Conservation (phyloP, 176 grass and related monocot genomes). For the Aegilops speltoides region DNA sequence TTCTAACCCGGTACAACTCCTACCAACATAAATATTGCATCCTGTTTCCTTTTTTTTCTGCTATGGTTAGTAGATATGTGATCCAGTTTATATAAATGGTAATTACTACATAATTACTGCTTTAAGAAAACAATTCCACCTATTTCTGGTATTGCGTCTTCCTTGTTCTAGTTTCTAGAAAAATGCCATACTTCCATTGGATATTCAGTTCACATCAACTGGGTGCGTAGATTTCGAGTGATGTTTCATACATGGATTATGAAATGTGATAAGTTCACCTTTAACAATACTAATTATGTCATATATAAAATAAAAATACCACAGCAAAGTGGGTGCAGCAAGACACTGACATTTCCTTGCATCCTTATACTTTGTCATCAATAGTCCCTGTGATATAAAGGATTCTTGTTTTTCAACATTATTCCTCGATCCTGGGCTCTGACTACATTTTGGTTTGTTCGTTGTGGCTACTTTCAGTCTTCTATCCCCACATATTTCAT, state of each 20-base stretch:
- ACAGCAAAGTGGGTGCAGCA: not conserved
- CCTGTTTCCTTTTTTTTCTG: not conserved
- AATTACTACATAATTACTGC: not conserved
- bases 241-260: not conserved
- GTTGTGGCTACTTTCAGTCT: constrained; percentile 50
- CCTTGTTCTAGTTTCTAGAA: not conserved
- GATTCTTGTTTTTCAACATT: not conserved
- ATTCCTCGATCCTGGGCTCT: not conserved
- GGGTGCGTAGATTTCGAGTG: not conserved
- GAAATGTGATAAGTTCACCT: not conserved
- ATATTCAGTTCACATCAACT: not conserved
- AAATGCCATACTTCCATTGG: not conserved
- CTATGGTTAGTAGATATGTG: not conserved
- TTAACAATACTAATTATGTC: not conserved
- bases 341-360: not conserved
- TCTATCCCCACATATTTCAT: constrained; percentile 77
- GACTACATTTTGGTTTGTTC: not conserved
- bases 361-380: not conserved
- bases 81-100: not conserved
- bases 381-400: not conserved
- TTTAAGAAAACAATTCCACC: not conserved
- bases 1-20: constrained; percentile 65
- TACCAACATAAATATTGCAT: not conserved
- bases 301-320: not conserved
- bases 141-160: not conserved